These are phyloP conservation scores for Calonectria montana DNA, from an alignment of 2,329 filamentous ascomycete genomes.

Conservation along the genomic window DNA sequence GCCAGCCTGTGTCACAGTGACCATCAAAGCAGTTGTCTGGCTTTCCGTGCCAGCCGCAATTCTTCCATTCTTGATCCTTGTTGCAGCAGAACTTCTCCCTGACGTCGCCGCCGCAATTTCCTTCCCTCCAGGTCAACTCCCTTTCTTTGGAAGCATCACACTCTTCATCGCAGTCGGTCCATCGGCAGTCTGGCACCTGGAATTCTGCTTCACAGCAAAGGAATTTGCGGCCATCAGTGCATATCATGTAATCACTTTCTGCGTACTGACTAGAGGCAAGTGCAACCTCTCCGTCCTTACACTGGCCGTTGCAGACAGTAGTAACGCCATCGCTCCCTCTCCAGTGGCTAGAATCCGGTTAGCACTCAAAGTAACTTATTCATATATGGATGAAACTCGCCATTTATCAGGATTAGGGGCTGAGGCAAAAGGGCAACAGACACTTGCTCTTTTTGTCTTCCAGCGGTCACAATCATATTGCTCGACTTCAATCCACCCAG, in stretches of 20 bases:
- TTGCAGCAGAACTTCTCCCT: not conserved
- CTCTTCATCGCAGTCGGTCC: not conserved
- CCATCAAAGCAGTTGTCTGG: not conserved
- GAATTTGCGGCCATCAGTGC: not conserved
- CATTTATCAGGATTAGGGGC: not conserved
- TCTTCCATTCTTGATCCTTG: not conserved
- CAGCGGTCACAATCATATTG: not conserved
- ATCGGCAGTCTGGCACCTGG: not conserved
- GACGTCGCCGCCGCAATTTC: not conserved
- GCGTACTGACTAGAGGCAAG: not conserved
- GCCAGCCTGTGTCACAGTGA: not conserved
- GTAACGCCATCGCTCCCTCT: not conserved
- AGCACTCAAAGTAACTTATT: too few relatives aligned
- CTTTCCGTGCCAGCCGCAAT: not conserved
- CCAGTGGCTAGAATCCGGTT: too few relatives aligned
- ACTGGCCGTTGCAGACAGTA: not conserved
- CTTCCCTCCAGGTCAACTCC: not conserved
- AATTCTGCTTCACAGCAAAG: not conserved
- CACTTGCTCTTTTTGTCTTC: not conserved
- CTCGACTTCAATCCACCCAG: not conserved
- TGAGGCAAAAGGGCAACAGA: not conserved
- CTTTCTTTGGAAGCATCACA: not conserved
- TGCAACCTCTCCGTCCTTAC: not conserved
- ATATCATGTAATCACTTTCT: too few relatives aligned
- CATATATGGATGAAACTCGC: not conserved